Base-by-base conservation (phyloP, 1,284 basidiomycete genomes). In the Meira miltonrushii region DNA sequence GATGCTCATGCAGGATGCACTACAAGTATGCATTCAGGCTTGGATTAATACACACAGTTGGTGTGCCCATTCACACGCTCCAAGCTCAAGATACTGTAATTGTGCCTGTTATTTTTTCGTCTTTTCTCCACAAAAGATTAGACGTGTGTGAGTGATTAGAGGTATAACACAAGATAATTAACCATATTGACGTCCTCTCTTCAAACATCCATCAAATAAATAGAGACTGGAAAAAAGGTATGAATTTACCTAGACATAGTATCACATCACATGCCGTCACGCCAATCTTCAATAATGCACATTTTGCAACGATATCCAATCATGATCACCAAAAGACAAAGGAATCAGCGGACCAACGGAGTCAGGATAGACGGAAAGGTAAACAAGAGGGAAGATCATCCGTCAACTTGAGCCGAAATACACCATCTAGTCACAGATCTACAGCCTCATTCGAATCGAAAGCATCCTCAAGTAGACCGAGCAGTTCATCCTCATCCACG, bases 211-310 rank as follows among this genome's bases (percentile, higher is more conserved):
- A 33, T 33, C 28, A 33, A 33, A 33, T 4, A 33, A 33, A 33
- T 3, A 33, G 8, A 33, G n/a, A n/a, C n/a, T n/a, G 8, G 28
- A 33, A 33, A 33, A 33, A 33, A 33, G 28, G 28, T 33, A 72
- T 72, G 69, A 64, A 68, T 56, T 63, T 72, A 1, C 69, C 69
- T 13, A 52, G 69, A 11, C 69, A 72, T 51, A 72, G 67, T 1
- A 67, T 72, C 58, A 61, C 67, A 25, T 70, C 69, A 13, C 66
- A 68, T 43, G 59, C 61, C 13, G 19, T 60, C 10, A 59, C 61
- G 10, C 67, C 69, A 9, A 59, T 66, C 52, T 71, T 71, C 46
- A 57, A 59, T 23, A 57, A 64, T 50, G 69, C 64, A 3, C 61
- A 61, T 56, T 72, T 72, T 54, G 62, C 54, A 50, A 58, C 66